These are phyloP conservation scores for Paraglomus brasilianum DNA, from an alignment of 192 early-diverging fungal species.

Conservation along the genomic window DNA sequence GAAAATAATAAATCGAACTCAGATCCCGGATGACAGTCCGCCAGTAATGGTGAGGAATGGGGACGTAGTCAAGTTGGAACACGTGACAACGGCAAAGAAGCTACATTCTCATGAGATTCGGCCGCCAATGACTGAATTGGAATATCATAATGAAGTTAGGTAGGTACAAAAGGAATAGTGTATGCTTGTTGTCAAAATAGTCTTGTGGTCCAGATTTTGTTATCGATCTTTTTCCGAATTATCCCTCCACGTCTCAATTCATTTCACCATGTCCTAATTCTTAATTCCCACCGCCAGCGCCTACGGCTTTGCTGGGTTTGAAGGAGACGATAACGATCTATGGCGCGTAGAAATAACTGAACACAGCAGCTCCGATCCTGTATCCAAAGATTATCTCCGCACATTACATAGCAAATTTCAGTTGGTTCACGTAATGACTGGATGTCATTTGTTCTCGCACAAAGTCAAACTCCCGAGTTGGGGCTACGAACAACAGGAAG, in stretches of 20 bases:
- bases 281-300: constrained; percentile 34
- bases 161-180: constrained; percentile 26
- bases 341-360: constrained; percentile 82
- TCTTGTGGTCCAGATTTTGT: too few relatives aligned
- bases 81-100: constrained; percentile 56
- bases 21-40: constrained; percentile 34
- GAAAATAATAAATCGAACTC: constrained; percentile 49
- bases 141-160: constrained; percentile 75
- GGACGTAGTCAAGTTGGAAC: constrained; percentile 76
- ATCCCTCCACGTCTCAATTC: too few relatives aligned
- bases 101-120: constrained; percentile 75
- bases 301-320: constrained; percentile 69
- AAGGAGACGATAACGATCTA: constrained; percentile 90
- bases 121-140: constrained; percentile 64
- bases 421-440: constrained; percentile 68
- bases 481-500: constrained; percentile 90
- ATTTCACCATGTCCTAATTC: neutral
- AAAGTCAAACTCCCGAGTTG: constrained; percentile 83
- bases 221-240: too few relatives aligned
- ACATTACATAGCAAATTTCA: constrained; percentile 69
- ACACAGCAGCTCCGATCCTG: constrained; percentile 47
- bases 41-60: constrained; percentile 63
- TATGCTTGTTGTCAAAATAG: too few relatives aligned
- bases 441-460: constrained; percentile 83
- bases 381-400: constrained; percentile 54